A percentile compares a stretch with the other conserved stretches of the same genome.
Evolutionary conservation across 2,329 filamentous ascomycete genomes (phyloP).

Genomic region (Bertia moriformis): DNA sequence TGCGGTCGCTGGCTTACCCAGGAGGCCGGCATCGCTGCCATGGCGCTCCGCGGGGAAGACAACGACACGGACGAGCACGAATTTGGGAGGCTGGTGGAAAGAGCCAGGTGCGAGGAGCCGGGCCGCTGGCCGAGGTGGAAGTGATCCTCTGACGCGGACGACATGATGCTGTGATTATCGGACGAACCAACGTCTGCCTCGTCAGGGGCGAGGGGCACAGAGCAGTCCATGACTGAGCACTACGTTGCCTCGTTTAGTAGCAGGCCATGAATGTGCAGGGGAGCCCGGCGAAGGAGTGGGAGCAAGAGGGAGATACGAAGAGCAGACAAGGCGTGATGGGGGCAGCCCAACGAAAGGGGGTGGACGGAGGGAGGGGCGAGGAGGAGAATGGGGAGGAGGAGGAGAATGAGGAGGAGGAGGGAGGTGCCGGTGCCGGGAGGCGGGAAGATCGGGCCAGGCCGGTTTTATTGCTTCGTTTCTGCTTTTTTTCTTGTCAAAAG

Average conservation of each 20-base stretch:
- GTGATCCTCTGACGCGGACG: neutral
- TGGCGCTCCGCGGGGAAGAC: constrained; percentile 6
- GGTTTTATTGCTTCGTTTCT: too few relatives aligned
- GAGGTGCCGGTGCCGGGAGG: too few relatives aligned
- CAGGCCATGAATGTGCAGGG: too few relatives aligned
- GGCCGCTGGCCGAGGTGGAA: neutral
- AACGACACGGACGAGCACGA: constrained; percentile 13
- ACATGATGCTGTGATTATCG: constrained; percentile 23
- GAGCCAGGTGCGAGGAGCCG: constrained; percentile 23
- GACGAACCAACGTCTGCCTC: constrained; percentile 28
- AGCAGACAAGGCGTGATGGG: neutral
- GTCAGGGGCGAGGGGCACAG: constrained; percentile 22
- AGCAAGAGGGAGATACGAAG: neutral
- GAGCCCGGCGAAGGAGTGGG: too few relatives aligned
- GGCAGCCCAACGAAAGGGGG: neutral
- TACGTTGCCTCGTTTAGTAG: too few relatives aligned
- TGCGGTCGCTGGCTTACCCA: neutral
- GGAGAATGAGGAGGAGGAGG: too few relatives aligned
- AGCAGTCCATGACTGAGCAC: constrained; percentile 32
- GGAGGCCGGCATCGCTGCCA: neutral
- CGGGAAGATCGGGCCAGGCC: too few relatives aligned
- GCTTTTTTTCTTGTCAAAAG: too few relatives aligned
- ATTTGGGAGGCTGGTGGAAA: constrained; percentile 16
- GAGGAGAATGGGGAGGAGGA: too few relatives aligned
- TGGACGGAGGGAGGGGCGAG: neutral